Base-by-base conservation (phyloP, 2,329 filamentous ascomycete genomes). In the Botrytis elliptica region DNA sequence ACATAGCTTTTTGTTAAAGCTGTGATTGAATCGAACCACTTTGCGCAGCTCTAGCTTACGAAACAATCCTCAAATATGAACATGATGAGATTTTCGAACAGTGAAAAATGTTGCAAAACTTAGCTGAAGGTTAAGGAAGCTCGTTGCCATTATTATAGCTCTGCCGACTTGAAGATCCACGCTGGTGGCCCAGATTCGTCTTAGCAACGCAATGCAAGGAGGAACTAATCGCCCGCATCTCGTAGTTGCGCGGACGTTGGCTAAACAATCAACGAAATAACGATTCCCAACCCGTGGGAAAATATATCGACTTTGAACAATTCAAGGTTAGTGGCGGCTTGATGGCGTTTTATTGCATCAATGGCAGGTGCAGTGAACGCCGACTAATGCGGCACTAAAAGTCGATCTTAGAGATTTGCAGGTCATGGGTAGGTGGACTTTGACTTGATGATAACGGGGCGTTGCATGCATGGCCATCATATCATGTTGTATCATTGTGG, bases 391-490 rank as follows among this genome's bases (percentile, higher is more conserved):
- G 33, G 14, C 20, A 38, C 33, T 52, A 52, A 52, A 38, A 52
- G 22, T n/a, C 20, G 46, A 67, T 40, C 9, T 29, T n/a, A 18
- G 22, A 55, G 44, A n/a, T 55, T 16, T 55, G 60, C 60, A 49
- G 38, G 49, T 40, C 25, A 42, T 57, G 25, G 36, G 18, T 57
- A 33, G 65, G 42, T 68, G 29, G 14, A 33, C 36, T 12, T 40
- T 67, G 44, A 67, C 22, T 52, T 55, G 36, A 67, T 68, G 46
- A 40, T 22, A 57, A 33, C 49, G 46, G 36, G 49, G 49, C n/a
- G 65, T 57, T 68, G 49, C 36, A 57, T 68, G 36, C 46, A 57
- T 68, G 25, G 25, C 65, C 36, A 38, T 52, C 42, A 44, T 55
- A 55, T 55, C 49, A 52, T 66, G 16, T 38, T 33, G 14, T 66